Percentiles rank a stretch among this genome's conserved stretches.
These are phyloP conservation scores for Fusarium bactridioides DNA, from an alignment of 2,329 filamentous ascomycete genomes.

Conservation along the genomic window DNA sequence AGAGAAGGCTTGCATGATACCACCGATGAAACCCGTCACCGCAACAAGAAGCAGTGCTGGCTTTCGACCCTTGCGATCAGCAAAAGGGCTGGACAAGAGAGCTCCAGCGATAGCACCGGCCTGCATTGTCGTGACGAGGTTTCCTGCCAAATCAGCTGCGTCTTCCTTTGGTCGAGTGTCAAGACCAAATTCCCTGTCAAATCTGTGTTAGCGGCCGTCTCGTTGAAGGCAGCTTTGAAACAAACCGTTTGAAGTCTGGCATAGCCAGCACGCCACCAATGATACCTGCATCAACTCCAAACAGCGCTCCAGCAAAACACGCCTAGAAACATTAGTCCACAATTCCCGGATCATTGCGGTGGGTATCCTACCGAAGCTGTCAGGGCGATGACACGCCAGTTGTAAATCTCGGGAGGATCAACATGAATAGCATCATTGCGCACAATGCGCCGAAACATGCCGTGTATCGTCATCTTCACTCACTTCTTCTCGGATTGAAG, in stretches of 20 bases:
- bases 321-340: constrained; percentile 2
- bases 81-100: constrained; percentile 35
- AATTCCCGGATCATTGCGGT: accelerated
- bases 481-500: neutral
- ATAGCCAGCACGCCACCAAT: constrained; percentile 42
- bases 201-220: accelerated
- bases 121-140: constrained; percentile 43
- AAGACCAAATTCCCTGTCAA: constrained; percentile 36
- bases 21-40: constrained; percentile 43
- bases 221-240: neutral
- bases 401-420: constrained; percentile 74
- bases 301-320: constrained; percentile 35
- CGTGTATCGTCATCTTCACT: constrained; percentile 30
- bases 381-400: constrained; percentile 72
- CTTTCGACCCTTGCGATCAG: constrained; percentile 45
- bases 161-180: constrained; percentile 6
- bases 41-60: constrained; percentile 42
- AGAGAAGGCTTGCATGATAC: constrained; percentile 44
- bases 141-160: constrained; percentile 36
- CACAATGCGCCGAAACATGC: constrained; percentile 49
- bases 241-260: constrained; percentile 36
- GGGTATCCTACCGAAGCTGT: constrained; percentile 57
- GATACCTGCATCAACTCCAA: constrained; percentile 42
- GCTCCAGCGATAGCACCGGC: constrained; percentile 40
- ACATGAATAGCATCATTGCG: constrained; percentile 69